These are phyloP conservation scores for Podospora sp. DNA, from an alignment of 495 filamentous ascomycete genomes.

Conservation along the genomic window DNA sequence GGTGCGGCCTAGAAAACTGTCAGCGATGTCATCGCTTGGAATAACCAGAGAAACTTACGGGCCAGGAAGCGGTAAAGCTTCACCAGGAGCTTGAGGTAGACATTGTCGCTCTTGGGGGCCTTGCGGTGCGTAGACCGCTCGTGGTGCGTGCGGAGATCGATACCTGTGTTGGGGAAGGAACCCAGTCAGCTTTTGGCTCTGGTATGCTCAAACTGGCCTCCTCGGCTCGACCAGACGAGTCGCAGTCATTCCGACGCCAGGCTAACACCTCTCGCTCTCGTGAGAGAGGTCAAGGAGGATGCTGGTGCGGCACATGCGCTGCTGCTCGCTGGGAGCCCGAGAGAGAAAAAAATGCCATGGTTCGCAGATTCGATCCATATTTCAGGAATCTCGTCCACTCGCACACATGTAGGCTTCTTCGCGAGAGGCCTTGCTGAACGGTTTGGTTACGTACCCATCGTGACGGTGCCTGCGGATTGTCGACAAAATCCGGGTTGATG, in stretches of 20 bases:
- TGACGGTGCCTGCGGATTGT: constrained; percentile 47
- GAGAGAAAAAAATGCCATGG: constrained; percentile 40
- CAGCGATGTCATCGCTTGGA: background rate
- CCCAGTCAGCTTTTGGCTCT: constrained; percentile 57
- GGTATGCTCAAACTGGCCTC: constrained; percentile 48
- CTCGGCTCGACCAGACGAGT: constrained; percentile 19
- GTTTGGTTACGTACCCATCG: constrained; percentile 52
- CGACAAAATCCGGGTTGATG: constrained; percentile 44
- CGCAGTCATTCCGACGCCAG: constrained; percentile 8
- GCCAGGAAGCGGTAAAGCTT: constrained; percentile 99
- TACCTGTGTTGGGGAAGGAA: constrained; percentile 55
- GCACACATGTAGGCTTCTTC: constrained; percentile 43
- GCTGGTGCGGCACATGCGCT: background rate
- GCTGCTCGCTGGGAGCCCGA: constrained; percentile 2
- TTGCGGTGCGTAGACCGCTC: constrained; percentile 85
- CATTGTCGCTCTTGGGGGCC: constrained; percentile 97
- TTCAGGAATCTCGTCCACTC: constrained; percentile 43
- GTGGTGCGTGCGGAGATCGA: constrained; percentile 80
- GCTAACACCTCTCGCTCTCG: background rate
- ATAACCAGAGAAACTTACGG: constrained; percentile 63
- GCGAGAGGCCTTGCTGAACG: constrained; percentile 26
- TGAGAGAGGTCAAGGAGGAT: background rate
- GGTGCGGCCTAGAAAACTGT: constrained; percentile 71
- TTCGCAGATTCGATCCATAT: constrained; percentile 40
- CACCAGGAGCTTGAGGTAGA: constrained; percentile 94